Evolutionary conservation across 768 basidiomycete species (phyloP), one percentile per base, ranked within the genome.

Genomic region (Russula compacta): DNA sequence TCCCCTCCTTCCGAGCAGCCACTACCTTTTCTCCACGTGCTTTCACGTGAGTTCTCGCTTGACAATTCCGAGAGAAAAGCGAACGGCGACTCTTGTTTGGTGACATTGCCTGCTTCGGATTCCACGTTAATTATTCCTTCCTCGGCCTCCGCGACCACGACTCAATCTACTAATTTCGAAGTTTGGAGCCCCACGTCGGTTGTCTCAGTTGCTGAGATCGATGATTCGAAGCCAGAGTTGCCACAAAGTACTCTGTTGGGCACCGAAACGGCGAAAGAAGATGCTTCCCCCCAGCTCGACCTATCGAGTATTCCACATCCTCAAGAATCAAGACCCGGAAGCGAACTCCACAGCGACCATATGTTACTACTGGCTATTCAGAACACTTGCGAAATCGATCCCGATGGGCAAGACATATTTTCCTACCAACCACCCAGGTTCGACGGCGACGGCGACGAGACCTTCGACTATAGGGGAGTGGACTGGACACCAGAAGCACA

Each of bases 391-490:
- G 35, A 38, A 19, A 33, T 43, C 5, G 52, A 54, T 43, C 6
- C 6, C 43, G 38, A 43, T 24, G 50, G 11, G 12, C 19, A 33
- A 6, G 56, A 47, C 6, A 36, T 40, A 32, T 48, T 32, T 35
- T 21, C 8, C 21, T 32, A 48, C 19, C 36, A 39, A 36, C 35
- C 51, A 1, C 8, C 8, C 46, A 42, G 48, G 8, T 14, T 46
- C 12, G 61, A 53, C 19, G 14, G 39, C 46, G 43, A 58, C 12
- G 44, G 10, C 19, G 56, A 47, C 8, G 57, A 58, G 32, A 54
- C 39, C 9, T 58, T 58, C 33, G 56, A 58, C n/a, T 63, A 50
- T 42, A 43, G 39, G 43, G 56, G 47, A 43, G 33, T 63, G 15
- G 57, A 63, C 24, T 49, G 46, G 40, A 44, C 21, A 48, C 21